Base-by-base conservation (phyloP, 2,329 filamentous ascomycete genomes). In the Metarhizium brunneum region DNA sequence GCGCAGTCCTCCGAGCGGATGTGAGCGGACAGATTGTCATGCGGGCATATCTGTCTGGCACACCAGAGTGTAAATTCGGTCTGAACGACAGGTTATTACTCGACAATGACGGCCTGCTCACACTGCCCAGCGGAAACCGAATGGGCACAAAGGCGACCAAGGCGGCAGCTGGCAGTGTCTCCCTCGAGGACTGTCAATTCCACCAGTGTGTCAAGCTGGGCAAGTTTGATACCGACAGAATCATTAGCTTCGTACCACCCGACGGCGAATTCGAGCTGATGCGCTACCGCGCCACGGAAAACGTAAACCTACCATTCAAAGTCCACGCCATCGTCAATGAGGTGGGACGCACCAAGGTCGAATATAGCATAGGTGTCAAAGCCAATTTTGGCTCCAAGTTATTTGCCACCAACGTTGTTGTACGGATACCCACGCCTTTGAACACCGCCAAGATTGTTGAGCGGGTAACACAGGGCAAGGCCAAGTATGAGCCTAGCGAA, bases 261-360 rank as follows among this genome's bases (percentile, higher is more conserved):
- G 94, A 99, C 69, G 94, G 94, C 62, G 92, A 96, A 68, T 99
- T 99, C 71, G 94, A 99, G 75, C 81, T 99, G 59, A 99, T 99
- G 94, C 87, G 92, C 50, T 99, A 99, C 73, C 90, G 95, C 53
- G 92, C 94, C 11, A 97, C 92, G 29, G 94, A 99, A 71, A 99
- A 99, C 67, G 92, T 99, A 68, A 99, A 99, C 68, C 78, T 99
- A 16, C 95, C 94, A 0, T 99, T 99, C 82, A 97, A 96, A 71
- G 91, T 99, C 10, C 94, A 99, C 69, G 92, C 92, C 62, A 99
- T 99, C 63, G 94, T 99, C 67, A 96, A 96, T 68, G 94, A 99
- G 73, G 83, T 97, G 57, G 92, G 94, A 61, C 95, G 94, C 68
- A 94, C 90, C 47, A 97, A 96, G 73, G 94, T 99, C 58, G 94